phyloP scores from a whole-genome alignment of 176 grass and related monocot species.

The Bromus sterilis region DNA sequence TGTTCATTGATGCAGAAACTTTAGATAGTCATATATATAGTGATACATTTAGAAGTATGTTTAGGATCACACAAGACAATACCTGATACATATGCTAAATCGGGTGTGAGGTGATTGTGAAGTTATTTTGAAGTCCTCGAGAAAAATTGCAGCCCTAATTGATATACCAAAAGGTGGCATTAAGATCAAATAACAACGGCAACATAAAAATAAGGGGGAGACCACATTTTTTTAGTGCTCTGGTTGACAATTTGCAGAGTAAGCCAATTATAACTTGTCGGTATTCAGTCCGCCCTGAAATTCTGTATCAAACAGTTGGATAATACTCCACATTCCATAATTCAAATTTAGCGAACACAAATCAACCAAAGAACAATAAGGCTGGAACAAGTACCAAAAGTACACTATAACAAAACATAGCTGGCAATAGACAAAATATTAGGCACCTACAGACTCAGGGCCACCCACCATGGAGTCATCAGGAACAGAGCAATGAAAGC shows the following conservation, averaged over 20 bases:
- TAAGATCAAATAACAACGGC: not conserved
- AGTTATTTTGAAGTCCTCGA: conserved; percentile 75
- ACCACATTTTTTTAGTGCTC: not conserved
- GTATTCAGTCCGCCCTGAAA: not conserved
- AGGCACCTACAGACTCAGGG: not conserved
- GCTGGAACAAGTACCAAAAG: not conserved
- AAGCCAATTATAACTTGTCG: not conserved
- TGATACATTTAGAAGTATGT: not conserved
- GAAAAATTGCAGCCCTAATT: conserved; percentile 68
- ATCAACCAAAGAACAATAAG: not conserved
- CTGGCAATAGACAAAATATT: not conserved
- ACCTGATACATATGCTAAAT: conserved; percentile 80
- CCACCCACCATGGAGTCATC: not conserved
- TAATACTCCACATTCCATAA: not conserved
- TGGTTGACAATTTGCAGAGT: not conserved
- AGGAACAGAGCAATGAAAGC: not conserved
- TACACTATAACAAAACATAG: not conserved
- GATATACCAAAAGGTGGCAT: conserved; percentile 3
- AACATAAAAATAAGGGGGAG: not conserved
- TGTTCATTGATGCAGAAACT: not conserved
- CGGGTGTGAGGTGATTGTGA: conserved; percentile 57
- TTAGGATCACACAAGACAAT: not conserved
- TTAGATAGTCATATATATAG: conserved; percentile 2
- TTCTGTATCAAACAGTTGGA: not conserved
- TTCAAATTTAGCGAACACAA: not conserved